phyloP scores from a whole-genome alignment of 257 asterid genomes.

The Misopates orontium region DNA sequence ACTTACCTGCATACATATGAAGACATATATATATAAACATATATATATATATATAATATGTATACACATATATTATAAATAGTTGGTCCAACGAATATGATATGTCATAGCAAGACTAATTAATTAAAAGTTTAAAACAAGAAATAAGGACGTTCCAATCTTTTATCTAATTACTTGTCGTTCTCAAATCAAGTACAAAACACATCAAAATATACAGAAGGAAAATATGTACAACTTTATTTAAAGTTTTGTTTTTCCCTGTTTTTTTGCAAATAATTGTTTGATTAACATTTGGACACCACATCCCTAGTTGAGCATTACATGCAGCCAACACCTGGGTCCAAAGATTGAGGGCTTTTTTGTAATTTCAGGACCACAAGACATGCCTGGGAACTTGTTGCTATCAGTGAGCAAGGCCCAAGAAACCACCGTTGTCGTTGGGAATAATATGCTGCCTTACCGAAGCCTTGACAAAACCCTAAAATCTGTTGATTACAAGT shows the following conservation, averaged over 20 bases:
- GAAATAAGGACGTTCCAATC: too few relatives aligned
- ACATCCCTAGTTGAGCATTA: neutral
- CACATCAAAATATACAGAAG: neutral
- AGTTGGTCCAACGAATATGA: too few relatives aligned
- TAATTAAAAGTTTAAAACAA: neutral
- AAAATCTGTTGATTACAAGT: conserved; percentile 4
- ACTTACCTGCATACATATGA: too few relatives aligned
- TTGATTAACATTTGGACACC: too few relatives aligned
- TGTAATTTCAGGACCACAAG: conserved; percentile 36
- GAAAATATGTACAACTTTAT: neutral
- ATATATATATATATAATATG: too few relatives aligned
- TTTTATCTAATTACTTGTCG: too few relatives aligned
- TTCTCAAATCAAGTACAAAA: too few relatives aligned
- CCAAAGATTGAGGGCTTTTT: conserved; percentile 37
- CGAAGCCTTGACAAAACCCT: conserved; percentile 48
- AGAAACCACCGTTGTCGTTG: conserved; percentile 27
- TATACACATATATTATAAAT: too few relatives aligned
- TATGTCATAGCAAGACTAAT: too few relatives aligned
- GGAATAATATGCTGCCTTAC: neutral
- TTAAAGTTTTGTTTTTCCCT: too few relatives aligned
- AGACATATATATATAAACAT: too few relatives aligned
- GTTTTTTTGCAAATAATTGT: too few relatives aligned
- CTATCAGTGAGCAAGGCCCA: conserved; percentile 38
- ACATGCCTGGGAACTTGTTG: conserved; percentile 70
- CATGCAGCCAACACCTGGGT: conserved; percentile 9